A percentile compares a stretch with the other conserved stretches of the same genome.
These are phyloP conservation scores for Capsicum rhomboideum DNA, from an alignment of 257 asterid genomes.

Conservation along the genomic window DNA sequence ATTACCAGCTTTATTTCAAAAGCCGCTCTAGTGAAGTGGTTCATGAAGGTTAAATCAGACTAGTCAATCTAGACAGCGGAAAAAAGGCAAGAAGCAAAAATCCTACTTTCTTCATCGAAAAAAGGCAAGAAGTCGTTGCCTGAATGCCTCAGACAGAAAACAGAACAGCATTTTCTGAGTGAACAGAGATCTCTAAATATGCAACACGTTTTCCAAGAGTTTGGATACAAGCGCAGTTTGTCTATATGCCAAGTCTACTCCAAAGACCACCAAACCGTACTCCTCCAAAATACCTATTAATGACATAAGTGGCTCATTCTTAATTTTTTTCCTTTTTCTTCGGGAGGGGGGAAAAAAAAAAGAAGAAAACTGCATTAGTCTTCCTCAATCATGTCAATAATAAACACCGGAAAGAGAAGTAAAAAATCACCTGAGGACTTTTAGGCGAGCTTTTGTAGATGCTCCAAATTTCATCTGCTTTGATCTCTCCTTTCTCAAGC, in stretches of 20 bases:
- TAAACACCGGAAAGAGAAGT: not conserved
- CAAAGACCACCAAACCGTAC: not conserved
- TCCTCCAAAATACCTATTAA: not conserved
- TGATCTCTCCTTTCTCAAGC: constrained; percentile 81
- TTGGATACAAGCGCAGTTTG: not conserved
- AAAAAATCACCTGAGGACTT: constrained; percentile 58
- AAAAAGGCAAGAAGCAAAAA: not conserved
- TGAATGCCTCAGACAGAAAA: not conserved
- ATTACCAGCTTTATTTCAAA: not conserved
- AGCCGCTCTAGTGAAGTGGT: not conserved
- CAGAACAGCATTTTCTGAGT: not conserved
- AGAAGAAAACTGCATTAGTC: not conserved
- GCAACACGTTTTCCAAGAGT: not conserved
- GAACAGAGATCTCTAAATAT: not conserved
- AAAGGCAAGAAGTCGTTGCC: not conserved
- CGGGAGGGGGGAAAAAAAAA: not conserved
- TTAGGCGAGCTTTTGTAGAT: constrained; percentile 58
- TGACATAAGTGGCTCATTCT: not conserved
- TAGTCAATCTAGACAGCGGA: not conserved
- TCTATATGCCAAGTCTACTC: not conserved
- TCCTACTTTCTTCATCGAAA: not conserved
- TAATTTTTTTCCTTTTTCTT: not conserved
- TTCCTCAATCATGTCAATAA: not conserved
- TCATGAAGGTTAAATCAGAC: not conserved
- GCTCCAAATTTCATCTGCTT: constrained; percentile 79